A percentile compares a stretch with the other conserved stretches of the same genome.
phyloP scores from a whole-genome alignment of 768 basidiomycete species.

The Boletus insuetus region DNA sequence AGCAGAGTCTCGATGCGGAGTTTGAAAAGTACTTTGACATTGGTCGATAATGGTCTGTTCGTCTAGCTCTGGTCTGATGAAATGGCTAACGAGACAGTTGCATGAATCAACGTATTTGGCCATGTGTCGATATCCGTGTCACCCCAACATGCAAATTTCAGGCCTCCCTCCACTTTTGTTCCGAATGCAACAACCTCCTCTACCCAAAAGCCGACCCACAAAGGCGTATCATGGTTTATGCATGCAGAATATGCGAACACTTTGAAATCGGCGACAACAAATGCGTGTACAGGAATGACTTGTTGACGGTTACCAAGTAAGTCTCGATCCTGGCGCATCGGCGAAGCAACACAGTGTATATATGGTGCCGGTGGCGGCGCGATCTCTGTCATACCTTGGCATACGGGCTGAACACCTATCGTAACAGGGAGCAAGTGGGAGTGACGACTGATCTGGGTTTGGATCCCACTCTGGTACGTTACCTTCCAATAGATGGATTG shows the following conservation, averaged over 20 bases:
- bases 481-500: background rate
- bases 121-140: background rate
- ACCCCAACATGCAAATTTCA: slow-evolving; percentile 23
- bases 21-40: slow-evolving; percentile 23
- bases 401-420: slow-evolving; percentile 2
- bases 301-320: slow-evolving; percentile 91
- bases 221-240: slow-evolving; percentile 83
- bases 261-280: slow-evolving; percentile 84
- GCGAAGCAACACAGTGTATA: background rate
- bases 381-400: background rate
- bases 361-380: slow-evolving; percentile 10
- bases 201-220: slow-evolving; percentile 90
- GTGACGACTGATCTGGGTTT: slow-evolving; percentile 84
- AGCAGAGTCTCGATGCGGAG: slow-evolving; percentile 19
- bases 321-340: slow-evolving; percentile 17
- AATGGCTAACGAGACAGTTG: slow-evolving; percentile 16
- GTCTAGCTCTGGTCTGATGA: slow-evolving; percentile 2
- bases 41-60: slow-evolving; percentile 26
- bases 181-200: slow-evolving; percentile 92
- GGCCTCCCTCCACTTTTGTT: slow-evolving; percentile 89
- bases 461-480: slow-evolving; percentile 81
- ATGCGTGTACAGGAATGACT: slow-evolving; percentile 91
- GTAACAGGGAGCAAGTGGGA: slow-evolving; percentile 83
- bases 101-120: background rate
- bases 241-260: slow-evolving; percentile 86